Evolutionary conservation across 1,284 basidiomycete genomes (phyloP).

Genomic region (Marasmius sp.): DNA sequence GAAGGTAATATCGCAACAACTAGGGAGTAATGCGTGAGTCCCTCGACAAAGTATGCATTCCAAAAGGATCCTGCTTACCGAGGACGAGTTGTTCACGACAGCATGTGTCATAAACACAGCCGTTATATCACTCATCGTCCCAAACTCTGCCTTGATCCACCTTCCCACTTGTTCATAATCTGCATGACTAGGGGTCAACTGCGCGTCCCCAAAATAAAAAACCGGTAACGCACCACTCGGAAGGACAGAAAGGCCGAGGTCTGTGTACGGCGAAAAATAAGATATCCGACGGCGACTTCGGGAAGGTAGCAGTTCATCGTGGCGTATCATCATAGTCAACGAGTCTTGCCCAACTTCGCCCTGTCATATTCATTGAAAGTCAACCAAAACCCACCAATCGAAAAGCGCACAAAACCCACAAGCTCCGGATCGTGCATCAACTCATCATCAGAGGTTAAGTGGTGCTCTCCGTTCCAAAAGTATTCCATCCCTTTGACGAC

Average conservation of each 20-base stretch:
- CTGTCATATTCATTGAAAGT: conserved; percentile 29
- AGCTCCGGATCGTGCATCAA: conserved; percentile 23
- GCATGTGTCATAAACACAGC: conserved; percentile 73
- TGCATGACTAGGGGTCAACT: conserved; percentile 25
- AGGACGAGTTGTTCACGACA: conserved; percentile 59
- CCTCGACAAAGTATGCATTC: not conserved
- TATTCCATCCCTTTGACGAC: conserved; percentile 3
- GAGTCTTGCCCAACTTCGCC: conserved; percentile 66
- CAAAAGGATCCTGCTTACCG: conserved; percentile 37
- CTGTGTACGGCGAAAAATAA: conserved; percentile 41
- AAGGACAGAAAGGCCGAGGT: conserved; percentile 41
- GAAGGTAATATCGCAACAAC: conserved; percentile 49
- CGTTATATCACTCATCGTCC: conserved; percentile 51
- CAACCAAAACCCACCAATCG: conserved; percentile 9
- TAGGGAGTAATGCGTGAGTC: conserved; percentile 21
- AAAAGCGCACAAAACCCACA: conserved; percentile 24
- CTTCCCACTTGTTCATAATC: conserved; percentile 56
- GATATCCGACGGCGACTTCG: conserved; percentile 54
- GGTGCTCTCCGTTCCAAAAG: conserved; percentile 8
- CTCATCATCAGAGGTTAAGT: conserved; percentile 5
- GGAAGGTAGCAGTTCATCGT: conserved; percentile 63
- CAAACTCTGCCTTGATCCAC: conserved; percentile 59
- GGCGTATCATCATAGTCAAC: conserved; percentile 64
- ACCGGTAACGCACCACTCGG: conserved; percentile 44
- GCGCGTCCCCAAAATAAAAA: not conserved